These are phyloP conservation scores for Mycena sp. DNA, from an alignment of 1,284 basidiomycete genomes.

Conservation along the genomic window DNA sequence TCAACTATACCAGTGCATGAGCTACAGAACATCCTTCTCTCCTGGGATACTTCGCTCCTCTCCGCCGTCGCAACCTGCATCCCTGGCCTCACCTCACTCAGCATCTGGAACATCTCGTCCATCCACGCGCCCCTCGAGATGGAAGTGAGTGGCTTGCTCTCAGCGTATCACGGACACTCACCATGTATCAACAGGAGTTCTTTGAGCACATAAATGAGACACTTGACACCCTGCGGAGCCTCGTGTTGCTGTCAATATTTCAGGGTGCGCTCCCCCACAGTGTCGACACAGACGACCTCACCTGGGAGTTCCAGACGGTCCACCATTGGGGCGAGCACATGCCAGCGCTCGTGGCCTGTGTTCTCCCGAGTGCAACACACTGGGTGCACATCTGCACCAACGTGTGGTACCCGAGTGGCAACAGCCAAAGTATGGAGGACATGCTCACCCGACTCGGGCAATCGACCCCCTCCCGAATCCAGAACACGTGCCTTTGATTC, in stretches of 20 bases:
- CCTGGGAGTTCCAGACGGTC: neutral
- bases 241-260: neutral
- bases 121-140: neutral
- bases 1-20: neutral
- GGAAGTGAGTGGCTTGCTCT: neutral
- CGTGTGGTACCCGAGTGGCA: neutral
- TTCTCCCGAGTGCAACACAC: neutral
- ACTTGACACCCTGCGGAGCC: neutral
- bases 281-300: neutral
- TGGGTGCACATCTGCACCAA: neutral
- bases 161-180: neutral
- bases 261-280: neutral
- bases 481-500: no score
- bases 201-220: neutral
- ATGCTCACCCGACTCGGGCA: no score
- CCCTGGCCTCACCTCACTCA: neutral
- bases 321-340: neutral
- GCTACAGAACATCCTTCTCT: neutral
- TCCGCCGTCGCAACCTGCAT: neutral
- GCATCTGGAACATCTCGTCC: neutral
- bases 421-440: no score
- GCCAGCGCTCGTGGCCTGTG: neutral
- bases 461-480: no score
- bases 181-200: neutral
- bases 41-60: neutral